Conservation (phyloP, 345 rosid genomes). For the Bruguiera sexangula region DNA sequence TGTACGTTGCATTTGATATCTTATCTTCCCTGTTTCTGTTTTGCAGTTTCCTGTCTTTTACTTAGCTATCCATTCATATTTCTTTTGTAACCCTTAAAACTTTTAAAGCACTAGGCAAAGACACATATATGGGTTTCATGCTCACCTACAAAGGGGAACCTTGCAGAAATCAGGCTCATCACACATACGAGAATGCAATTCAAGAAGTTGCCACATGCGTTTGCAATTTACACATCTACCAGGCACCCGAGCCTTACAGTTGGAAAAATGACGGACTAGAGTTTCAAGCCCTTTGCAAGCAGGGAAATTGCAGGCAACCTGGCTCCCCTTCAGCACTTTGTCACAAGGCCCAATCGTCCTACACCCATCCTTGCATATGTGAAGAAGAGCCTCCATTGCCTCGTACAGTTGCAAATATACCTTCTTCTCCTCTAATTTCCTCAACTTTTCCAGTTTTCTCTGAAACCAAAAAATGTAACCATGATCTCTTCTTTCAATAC, state of each 20-base stretch:
- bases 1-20: too few species aligned
- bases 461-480: constrained; percentile 17
- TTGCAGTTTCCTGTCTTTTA: too few species aligned
- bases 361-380: constrained; percentile 84
- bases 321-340: constrained; percentile 56
- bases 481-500: not conserved
- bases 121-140: not conserved
- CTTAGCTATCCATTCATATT: too few species aligned
- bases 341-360: constrained; percentile 77
- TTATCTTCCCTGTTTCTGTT: too few species aligned
- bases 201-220: constrained; percentile 89
- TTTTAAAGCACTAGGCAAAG: not conserved
- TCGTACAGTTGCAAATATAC: constrained; percentile 63
- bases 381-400: constrained; percentile 87
- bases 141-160: constrained; percentile 85
- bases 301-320: constrained; percentile 52
- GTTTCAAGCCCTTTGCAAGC: constrained; percentile 83
- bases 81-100: not conserved
- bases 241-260: constrained; percentile 66
- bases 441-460: constrained; percentile 56
- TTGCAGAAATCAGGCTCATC: constrained; percentile 65
- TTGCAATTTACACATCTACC: constrained; percentile 74
- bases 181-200: constrained; percentile 84
- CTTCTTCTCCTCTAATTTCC: constrained; percentile 57
- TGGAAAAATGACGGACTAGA: constrained; percentile 73